Conservation (phyloP, 2,329 filamentous ascomycete genomes). For the Xylariales sp. region DNA sequence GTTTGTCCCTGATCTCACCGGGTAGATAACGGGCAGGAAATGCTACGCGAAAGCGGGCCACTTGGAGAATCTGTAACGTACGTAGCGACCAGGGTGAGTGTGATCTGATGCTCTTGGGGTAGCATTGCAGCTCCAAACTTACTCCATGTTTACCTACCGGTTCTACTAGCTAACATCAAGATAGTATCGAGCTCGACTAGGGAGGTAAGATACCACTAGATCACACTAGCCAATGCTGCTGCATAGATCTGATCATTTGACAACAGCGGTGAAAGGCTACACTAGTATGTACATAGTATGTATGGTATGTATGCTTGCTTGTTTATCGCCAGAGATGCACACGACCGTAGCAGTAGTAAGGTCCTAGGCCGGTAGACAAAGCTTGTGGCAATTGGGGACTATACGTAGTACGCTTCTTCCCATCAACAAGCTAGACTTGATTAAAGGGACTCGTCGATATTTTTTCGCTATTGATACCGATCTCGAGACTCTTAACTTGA, state of each 20-base stretch:
- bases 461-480: neutral
- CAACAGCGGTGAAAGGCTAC: constrained; percentile 22
- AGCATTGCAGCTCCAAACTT: constrained; percentile 42
- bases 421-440: neutral
- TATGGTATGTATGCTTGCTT: neutral
- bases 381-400: constrained; percentile 8
- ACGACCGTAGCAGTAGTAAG: constrained; percentile 8
- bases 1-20: constrained; percentile 23
- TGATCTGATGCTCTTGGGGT: constrained; percentile 41
- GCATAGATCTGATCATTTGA: constrained; percentile 24
- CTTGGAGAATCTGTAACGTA: constrained; percentile 44
- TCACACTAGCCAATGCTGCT: constrained; percentile 27
- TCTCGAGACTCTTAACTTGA: neutral
- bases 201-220: constrained; percentile 24
- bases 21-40: constrained; percentile 27
- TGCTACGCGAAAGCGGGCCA: constrained; percentile 38
- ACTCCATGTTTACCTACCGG: constrained; percentile 36
- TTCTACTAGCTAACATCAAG: constrained; percentile 34
- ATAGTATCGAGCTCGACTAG: constrained; percentile 26
- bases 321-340: constrained; percentile 8
- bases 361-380: neutral
- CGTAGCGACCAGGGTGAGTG: constrained; percentile 38
- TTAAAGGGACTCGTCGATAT: neutral
- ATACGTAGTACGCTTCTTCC: neutral
- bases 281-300: neutral